These are phyloP conservation scores for Lachnellula occidentalis DNA, from an alignment of 2,329 filamentous ascomycete species.

Conservation along the genomic window DNA sequence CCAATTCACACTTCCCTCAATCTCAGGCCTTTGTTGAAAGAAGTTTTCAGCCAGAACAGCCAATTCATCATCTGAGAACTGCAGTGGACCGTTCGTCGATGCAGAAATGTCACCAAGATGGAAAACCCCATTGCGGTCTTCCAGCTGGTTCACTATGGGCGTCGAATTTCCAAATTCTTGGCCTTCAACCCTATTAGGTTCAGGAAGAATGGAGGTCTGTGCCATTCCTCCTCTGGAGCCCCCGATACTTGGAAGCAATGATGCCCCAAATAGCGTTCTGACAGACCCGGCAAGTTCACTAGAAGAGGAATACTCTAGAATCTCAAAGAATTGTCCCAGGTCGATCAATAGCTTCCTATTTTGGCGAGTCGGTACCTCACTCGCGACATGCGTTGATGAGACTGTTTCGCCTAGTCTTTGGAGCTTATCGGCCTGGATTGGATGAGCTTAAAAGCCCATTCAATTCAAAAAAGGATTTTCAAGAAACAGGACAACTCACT, in stretches of 20 bases:
- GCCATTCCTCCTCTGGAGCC: constrained; percentile 34
- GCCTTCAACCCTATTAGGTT: constrained; percentile 36
- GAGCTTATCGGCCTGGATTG: constrained; percentile 37
- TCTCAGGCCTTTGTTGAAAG: constrained; percentile 36
- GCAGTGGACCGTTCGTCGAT: constrained; percentile 6
- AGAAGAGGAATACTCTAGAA: constrained; percentile 41
- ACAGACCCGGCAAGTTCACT: constrained; percentile 33
- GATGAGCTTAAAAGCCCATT: background rate
- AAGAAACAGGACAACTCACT: constrained; percentile 26
- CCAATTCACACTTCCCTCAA: constrained; percentile 24
- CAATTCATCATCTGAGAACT: constrained; percentile 36
- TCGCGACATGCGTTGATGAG: constrained; percentile 37
- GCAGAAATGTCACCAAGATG: background rate
- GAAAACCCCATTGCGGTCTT: background rate
- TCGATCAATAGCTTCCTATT: constrained; percentile 38
- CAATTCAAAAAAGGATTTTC: no score
- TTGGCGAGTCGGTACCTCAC: constrained; percentile 23
- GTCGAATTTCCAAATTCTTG: constrained; percentile 22
- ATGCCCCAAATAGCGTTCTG: constrained; percentile 37
- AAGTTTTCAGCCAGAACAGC: constrained; percentile 43
- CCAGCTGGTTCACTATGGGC: constrained; percentile 21
- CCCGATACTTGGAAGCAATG: constrained; percentile 30
- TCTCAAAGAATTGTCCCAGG: constrained; percentile 43
- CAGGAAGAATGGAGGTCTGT: constrained; percentile 38
- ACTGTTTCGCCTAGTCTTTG: constrained; percentile 39